Base-by-base conservation (phyloP, 169 alveolate genomes). In the Babesia divergens region DNA sequence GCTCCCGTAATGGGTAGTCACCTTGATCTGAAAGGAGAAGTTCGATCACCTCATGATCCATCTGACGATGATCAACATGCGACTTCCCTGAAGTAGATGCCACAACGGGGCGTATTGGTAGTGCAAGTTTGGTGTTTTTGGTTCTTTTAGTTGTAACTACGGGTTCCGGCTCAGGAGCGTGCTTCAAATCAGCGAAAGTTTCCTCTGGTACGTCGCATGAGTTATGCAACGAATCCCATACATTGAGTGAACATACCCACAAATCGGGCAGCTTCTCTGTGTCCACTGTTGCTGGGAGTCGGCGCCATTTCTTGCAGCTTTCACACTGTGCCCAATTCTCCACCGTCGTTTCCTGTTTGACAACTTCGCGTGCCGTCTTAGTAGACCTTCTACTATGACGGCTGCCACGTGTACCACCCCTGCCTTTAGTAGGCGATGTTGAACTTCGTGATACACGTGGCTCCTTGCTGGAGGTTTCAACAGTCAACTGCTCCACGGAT, bases 271-370 rank as follows among this genome's bases (percentile, higher is more conserved):
- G 43, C 43, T 68, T 34, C 24, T 60, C 84, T n/a, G 86, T 79
- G 44, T 86, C 76, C 16, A 86, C 84, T 29, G 59, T 59, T 28
- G 55, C 56, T 29, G 89, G 90, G 8, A 86, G 32, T 32, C 86
- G 70, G 44, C 92, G 51, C 92, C 92, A 86, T 50, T 86, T 86
- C 65, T 82, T 86, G 47, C 92, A 86, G 42, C 46, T 60, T 51
- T 86, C 92, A 66, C 92, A 86, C 37, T 86, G 92, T 16, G 86
- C 92, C 92, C 92, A 86, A 29, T 86, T 82, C 56, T 79, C 92
- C 59, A 86, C 81, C 11, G 85, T 76, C 18, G 70, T 52, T 18
- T 37, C 60, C n/a, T 66, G 84, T 64, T 43, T 53, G 43, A 56
- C n/a, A 50, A 20, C 29, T 13, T 50, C 58, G 14, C 29, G 58